Evolutionary conservation across 1,284 basidiomycete genomes (phyloP).

Genomic region (Ceratorhiza oryzae-sativae): DNA sequence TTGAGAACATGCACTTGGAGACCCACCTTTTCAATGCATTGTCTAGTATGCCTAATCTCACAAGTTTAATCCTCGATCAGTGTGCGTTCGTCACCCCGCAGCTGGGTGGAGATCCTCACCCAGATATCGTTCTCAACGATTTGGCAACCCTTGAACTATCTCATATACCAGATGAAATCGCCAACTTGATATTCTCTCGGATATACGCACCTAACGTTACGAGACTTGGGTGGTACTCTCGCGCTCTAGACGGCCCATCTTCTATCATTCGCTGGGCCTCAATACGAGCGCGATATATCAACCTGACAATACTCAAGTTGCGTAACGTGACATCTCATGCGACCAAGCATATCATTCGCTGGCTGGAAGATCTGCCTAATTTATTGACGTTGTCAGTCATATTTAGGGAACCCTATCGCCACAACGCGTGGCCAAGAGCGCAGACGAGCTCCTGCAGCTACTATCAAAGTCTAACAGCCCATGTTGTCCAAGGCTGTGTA

Average conservation of each 20-base stretch:
- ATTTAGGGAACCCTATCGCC: constrained; percentile 14
- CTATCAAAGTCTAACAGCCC: not conserved
- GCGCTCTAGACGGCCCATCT: constrained; percentile 3
- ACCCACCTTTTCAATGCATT: constrained; percentile 13
- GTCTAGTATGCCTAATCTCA: constrained; percentile 21
- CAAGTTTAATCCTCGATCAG: constrained; percentile 14
- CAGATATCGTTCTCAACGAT: not conserved
- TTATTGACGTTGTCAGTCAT: not conserved
- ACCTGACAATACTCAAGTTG: not conserved
- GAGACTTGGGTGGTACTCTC: constrained; percentile 1
- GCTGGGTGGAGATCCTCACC: not conserved
- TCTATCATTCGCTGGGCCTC: constrained; percentile 12
- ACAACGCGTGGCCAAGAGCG: constrained; percentile 1
- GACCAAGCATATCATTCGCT: not conserved
- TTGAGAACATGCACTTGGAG: constrained; percentile 28
- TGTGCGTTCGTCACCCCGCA: constrained; percentile 10
- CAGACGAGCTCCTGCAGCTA: not conserved
- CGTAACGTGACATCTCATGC: constrained; percentile 17
- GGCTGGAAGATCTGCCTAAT: constrained; percentile 18
- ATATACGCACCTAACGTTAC: constrained; percentile 15
- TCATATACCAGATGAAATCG: constrained; percentile 25
- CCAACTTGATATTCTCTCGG: constrained; percentile 12
- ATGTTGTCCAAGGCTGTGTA: constrained; percentile 1
- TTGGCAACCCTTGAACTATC: constrained; percentile 3
- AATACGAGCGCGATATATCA: not conserved